Evolutionary conservation across 768 basidiomycete genomes (phyloP).

Genomic region (Nidularia sp.): DNA sequence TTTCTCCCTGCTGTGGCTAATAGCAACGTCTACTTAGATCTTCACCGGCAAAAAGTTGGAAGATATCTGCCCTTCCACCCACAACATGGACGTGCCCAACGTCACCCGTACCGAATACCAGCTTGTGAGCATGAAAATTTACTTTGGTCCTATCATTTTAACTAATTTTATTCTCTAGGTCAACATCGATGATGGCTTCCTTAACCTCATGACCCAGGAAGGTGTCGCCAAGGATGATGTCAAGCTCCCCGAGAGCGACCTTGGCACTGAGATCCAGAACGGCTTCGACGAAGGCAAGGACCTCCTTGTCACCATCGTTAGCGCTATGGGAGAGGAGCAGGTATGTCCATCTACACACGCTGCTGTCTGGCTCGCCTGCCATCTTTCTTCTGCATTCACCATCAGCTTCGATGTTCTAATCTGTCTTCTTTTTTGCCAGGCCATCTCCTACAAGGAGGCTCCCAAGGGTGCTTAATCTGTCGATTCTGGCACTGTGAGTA

Average conservation of each 20-base stretch:
- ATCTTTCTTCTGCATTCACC: background rate
- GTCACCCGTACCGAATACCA: conserved; percentile 87
- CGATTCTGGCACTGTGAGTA: too few relatives aligned
- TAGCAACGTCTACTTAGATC: conserved; percentile 53
- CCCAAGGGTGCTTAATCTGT: conserved; percentile 46
- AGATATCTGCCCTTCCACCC: conserved; percentile 94
- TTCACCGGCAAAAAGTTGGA: conserved; percentile 98
- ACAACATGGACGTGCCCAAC: conserved; percentile 99
- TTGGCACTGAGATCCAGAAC: conserved; percentile 66
- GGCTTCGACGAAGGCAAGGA: conserved; percentile 88
- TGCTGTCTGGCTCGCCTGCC: background rate
- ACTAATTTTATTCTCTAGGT: conserved; percentile 36
- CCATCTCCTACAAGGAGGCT: conserved; percentile 87
- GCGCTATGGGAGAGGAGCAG: conserved; percentile 93
- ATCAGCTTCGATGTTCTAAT: background rate
- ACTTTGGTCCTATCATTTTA: conserved; percentile 4
- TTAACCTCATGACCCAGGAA: conserved; percentile 88
- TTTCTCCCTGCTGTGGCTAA: background rate
- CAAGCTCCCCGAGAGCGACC: conserved; percentile 79
- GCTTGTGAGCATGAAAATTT: conserved; percentile 51
- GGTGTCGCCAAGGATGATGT: conserved; percentile 90
- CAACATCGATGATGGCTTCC: conserved; percentile 91
- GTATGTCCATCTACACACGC: conserved; percentile 20
- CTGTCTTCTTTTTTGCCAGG: conserved; percentile 30
- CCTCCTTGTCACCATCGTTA: conserved; percentile 78